phyloP scores from a whole-genome alignment of 768 basidiomycete species.

The Mycena galopus region DNA sequence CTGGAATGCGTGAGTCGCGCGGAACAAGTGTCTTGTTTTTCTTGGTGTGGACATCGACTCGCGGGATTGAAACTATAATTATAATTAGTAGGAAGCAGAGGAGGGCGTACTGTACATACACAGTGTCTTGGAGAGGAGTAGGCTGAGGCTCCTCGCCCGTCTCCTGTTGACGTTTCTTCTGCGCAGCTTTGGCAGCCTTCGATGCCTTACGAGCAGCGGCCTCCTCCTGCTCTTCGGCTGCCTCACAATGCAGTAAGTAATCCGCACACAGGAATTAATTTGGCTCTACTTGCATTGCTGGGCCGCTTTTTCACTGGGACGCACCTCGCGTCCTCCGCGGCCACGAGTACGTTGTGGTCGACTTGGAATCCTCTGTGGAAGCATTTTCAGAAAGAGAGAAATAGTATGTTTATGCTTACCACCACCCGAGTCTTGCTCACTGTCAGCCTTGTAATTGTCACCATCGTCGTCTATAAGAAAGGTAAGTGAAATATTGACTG shows the following conservation, averaged over 20 bases:
- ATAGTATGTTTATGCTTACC: too few species aligned
- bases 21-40: background rate
- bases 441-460: too few species aligned
- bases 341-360: background rate
- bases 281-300: background rate
- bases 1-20: too few species aligned
- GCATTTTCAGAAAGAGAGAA: too few species aligned
- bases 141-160: background rate
- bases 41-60: background rate
- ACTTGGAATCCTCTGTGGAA: too few species aligned
- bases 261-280: too few species aligned
- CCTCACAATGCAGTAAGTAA: too few species aligned
- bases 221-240: background rate
- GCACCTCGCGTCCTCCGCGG: background rate
- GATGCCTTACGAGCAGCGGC: background rate
- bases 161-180: constrained; percentile 7
- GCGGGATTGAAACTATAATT: constrained; percentile 7
- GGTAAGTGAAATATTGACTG: too few species aligned
- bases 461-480: too few species aligned
- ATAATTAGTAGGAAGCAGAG: too few species aligned
- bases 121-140: constrained; percentile 1
- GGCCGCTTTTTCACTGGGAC: background rate
- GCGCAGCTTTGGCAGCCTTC: constrained; percentile 7
- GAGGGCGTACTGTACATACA: background rate
- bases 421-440: too few species aligned